phyloP scores from a whole-genome alignment of 805 yeast genomes.

The Metschnikowia reukaufii region DNA sequence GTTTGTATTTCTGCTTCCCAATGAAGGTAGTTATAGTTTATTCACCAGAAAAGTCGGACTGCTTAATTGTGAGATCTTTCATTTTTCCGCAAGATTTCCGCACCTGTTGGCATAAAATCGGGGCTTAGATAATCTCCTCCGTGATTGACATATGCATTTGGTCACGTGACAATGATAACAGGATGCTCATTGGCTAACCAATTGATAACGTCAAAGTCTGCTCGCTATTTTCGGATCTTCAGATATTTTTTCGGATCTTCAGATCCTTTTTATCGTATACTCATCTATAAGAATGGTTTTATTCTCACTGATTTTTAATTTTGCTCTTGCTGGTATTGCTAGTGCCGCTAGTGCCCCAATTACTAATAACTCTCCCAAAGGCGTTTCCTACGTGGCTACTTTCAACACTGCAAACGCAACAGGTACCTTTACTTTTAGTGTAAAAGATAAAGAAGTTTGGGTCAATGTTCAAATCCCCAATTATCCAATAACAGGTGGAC shows the following conservation, averaged over 20 bases:
- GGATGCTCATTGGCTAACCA: too few relatives aligned
- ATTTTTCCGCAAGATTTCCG: too few relatives aligned
- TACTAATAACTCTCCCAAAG: background rate
- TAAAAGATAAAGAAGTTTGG: constrained; percentile 43
- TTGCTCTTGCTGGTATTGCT: constrained; percentile 14
- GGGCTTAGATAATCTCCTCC: too few relatives aligned
- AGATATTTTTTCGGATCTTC: constrained; percentile 35
- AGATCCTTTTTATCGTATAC: constrained; percentile 18
- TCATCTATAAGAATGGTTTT: background rate
- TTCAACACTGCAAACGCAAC: background rate
- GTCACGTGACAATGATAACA: too few relatives aligned
- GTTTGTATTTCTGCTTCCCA: too few relatives aligned
- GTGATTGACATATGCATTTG: too few relatives aligned
- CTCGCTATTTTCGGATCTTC: background rate
- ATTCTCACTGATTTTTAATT: constrained; percentile 26
- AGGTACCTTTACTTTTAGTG: constrained; percentile 26
- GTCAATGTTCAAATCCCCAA: constrained; percentile 69
- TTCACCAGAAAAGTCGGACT: too few relatives aligned
- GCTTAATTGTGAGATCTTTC: too few relatives aligned
- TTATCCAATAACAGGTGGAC: constrained; percentile 63
- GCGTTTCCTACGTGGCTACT: background rate
- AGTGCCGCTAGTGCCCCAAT: background rate
- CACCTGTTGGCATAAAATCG: too few relatives aligned
- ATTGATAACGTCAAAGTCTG: background rate
- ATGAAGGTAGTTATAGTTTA: too few relatives aligned